phyloP scores from a whole-genome alignment of 352 stramenopile species.

The Thalassiosira ordinaria region DNA sequence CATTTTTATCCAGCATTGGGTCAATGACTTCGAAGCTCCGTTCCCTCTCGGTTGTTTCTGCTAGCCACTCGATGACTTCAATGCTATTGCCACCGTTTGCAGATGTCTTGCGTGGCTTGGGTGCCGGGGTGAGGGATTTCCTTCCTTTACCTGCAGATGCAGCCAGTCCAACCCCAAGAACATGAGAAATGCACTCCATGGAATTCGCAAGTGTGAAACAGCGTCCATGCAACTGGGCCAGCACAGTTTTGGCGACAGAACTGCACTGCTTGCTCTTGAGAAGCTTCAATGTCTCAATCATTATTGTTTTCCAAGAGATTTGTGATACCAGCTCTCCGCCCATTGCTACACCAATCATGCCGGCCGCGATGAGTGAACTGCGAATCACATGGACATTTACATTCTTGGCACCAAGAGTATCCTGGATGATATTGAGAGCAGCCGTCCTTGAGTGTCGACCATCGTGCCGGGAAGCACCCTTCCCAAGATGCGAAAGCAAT shows the following conservation, averaged over 20 bases:
- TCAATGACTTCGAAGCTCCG: conserved; percentile 52
- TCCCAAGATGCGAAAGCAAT: conserved; percentile 63
- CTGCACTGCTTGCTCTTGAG: conserved; percentile 68
- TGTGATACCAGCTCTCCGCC: conserved; percentile 55
- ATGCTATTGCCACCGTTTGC: conserved; percentile 36
- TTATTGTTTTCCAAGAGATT: conserved; percentile 64
- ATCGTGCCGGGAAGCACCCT: conserved; percentile 52
- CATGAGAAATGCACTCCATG: conserved; percentile 55
- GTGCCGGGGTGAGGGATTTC: conserved; percentile 25
- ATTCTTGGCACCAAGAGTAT: conserved; percentile 67
- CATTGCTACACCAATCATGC: conserved; percentile 69
- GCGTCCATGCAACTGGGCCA: conserved; percentile 61
- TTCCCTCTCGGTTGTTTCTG: conserved; percentile 57
- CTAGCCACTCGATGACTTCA: conserved; percentile 70
- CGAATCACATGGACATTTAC: conserved; percentile 69
- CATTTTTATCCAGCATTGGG: conserved; percentile 54
- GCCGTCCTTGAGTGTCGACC: conserved; percentile 20
- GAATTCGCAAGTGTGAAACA: conserved; percentile 68
- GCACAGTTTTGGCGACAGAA: conserved; percentile 56
- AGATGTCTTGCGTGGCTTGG: conserved; percentile 42
- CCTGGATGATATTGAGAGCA: conserved; percentile 59
- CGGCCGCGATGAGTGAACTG: conserved; percentile 57
- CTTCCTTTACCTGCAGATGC: conserved; percentile 37
- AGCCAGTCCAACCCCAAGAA: conserved; percentile 54
- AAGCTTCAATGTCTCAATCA: conserved; percentile 70